These are phyloP conservation scores for Talaromyces sp. DNA, from an alignment of 2,329 filamentous ascomycete species.

Conservation along the genomic window DNA sequence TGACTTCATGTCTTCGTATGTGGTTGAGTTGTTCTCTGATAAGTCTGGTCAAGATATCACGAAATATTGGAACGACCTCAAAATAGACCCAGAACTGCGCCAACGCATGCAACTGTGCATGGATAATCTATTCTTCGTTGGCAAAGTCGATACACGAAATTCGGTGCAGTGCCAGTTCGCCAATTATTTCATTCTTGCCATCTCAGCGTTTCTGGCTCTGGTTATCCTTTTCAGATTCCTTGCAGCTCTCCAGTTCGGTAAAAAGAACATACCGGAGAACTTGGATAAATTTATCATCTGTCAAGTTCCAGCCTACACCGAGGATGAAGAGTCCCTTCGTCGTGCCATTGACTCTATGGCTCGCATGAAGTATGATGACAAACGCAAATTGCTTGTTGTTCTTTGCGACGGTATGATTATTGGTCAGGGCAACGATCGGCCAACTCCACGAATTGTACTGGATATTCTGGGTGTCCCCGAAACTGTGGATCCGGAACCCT, in stretches of 20 bases:
- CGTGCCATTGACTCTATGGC: conserved; percentile 96
- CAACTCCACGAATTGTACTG: conserved; percentile 90
- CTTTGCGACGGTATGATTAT: conserved; percentile 99
- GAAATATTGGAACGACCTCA: conserved; percentile 71
- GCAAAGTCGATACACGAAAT: conserved; percentile 84
- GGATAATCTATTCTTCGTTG: conserved; percentile 92
- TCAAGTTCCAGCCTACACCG: conserved; percentile 95
- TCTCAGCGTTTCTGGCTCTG: conserved; percentile 71
- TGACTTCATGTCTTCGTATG: conserved; percentile 74
- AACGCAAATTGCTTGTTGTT: conserved; percentile 88
- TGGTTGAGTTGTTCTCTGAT: conserved; percentile 71
- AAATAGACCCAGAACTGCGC: conserved; percentile 53
- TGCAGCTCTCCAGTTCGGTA: conserved; percentile 88
- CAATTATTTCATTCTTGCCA: conserved; percentile 79
- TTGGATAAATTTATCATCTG: conserved; percentile 98
- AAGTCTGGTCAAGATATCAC: conserved; percentile 74
- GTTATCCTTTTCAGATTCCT: conserved; percentile 96
- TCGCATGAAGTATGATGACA: conserved; percentile 95
- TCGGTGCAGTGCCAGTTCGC: conserved; percentile 81
- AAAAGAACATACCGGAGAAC: conserved; percentile 88
- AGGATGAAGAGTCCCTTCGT: conserved; percentile 94
- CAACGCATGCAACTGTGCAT: conserved; percentile 73
- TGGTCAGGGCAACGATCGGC: conserved; percentile 92
- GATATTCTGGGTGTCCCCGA: conserved; percentile 96
- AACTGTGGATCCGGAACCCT: conserved; percentile 85